Base-by-base conservation (phyloP, 176 grass and related monocot genomes). In the Saccharum spontaneum region DNA sequence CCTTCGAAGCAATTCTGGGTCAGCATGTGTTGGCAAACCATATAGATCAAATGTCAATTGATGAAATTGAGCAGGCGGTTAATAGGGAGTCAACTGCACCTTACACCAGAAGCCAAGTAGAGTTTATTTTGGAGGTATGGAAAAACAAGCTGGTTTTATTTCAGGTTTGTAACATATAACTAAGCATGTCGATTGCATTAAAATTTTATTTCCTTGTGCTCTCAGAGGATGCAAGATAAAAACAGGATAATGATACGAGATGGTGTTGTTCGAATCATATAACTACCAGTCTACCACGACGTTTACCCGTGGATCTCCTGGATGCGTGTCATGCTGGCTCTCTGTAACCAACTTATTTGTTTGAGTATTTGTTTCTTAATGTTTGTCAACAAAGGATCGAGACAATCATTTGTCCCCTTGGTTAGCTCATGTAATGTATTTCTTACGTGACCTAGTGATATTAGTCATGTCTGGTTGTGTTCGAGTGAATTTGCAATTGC, bases 241-340 rank as follows among this genome's bases (percentile, higher is more conserved):
- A 99, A 99, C 75, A 90, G 97, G 86, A 87, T 99, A 72, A 99
- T 99, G 97, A 96, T 99, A 84, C 86, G 87, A 45, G 91, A 99
- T 15, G 89, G 87, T 59, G 81, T 90, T 69, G 91, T 99, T 77
- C 89, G 90, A 38, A 92, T 99, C 77, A 96, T 99, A 60, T 99
- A 88, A 90, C 37, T 59, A 7, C 3, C 26, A 14, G 13, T 88
- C 37, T 49, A 7, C 6, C 26, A 24, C 10, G 57, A 31, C 31
- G 3, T 67, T 86, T 59, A 33, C 11, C 61, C 9, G 23, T 76
- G 70, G 41, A 54, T 23, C 40, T 36, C 31, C 31, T 75, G 62
- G 50, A 69, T 75, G 30, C 40, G 3, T 78, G 38, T 15, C 55
- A 60, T 43, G 18, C 2, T 80, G 69, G 23, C 62, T 80, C 18